Base-by-base conservation (phyloP, 257 asterid genomes). In the Salvia hispanica region DNA sequence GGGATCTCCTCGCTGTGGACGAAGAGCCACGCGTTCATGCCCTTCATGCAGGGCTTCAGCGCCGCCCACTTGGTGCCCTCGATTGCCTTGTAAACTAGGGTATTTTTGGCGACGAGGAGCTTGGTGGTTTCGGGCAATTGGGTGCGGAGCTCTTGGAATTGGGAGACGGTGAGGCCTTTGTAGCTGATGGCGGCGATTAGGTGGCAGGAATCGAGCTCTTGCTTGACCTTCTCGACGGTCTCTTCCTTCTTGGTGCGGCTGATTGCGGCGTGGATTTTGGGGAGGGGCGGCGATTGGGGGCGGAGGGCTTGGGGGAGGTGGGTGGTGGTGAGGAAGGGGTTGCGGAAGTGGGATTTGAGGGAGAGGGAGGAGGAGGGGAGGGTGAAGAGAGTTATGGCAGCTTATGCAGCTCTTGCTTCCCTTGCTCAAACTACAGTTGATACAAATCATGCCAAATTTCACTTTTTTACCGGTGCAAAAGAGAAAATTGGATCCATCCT, bases 1-100 rank as follows among this genome's bases (percentile, higher is more conserved):
- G 98, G 98, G 16, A 91, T 88, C 67, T 94, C 98, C 76, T 94
- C 99, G 69, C 76, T 81, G 61, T 82, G 97, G 21, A 94, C 95
- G 48, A 94, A 94, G 0, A 94, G 78, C 96, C 98, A 94, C 6
- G 95, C 99, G 46, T 94, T 94, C 96, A 94, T 94, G 11, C 98
- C 96, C 64, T 78, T 87, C 96, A 91, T 91, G 63, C 96, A 91
- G 0, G 99, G 99, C 74, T 87, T 84, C 72, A 91, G 74, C 8
- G 83, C 88, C 70, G 88, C 97, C 96, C 96, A 92, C 58, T 76
- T 69, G 4, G 96, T 90, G 56, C 96, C 95, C 67, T 87, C 96
- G 42, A 92, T 88, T 63, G 98, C 98, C 66, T 90, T 92, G 12
- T 80, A 75, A 2, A 92, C 98, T 21, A 92, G 80, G 76, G 96